phyloP scores from a whole-genome alignment of 129 eudicot genomes.

The Apium graveolens region DNA sequence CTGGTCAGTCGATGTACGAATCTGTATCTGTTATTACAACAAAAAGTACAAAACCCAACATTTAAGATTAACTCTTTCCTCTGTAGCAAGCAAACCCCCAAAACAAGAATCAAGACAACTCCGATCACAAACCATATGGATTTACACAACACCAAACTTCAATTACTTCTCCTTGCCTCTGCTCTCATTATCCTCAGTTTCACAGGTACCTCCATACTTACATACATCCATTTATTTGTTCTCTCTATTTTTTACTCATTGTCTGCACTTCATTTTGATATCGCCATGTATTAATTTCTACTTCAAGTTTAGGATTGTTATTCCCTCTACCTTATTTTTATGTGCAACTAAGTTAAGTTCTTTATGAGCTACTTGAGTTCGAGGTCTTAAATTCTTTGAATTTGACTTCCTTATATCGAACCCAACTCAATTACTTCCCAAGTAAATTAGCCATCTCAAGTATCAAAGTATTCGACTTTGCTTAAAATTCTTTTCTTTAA shows the following conservation, averaged over 20 bases:
- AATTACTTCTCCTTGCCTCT: neutral
- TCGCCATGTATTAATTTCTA: neutral
- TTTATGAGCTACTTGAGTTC: too few species aligned
- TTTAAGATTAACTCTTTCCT: too few species aligned
- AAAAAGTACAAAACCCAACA: too few species aligned
- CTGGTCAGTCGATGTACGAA: too few species aligned
- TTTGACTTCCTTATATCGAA: neutral
- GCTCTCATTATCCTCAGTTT: constrained; percentile 5
- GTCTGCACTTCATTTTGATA: neutral
- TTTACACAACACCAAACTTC: neutral
- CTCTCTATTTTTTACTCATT: neutral
- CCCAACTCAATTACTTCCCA: neutral
- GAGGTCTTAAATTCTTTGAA: neutral
- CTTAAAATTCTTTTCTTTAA: too few species aligned
- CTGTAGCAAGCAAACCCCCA: too few species aligned
- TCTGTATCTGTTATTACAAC: too few species aligned
- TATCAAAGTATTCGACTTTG: neutral
- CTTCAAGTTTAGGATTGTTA: neutral
- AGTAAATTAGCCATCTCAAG: neutral
- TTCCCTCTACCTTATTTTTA: neutral
- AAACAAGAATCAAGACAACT: too few species aligned
- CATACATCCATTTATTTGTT: too few species aligned
- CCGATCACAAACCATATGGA: neutral
- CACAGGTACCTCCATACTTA: neutral
- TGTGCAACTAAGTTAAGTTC: too few species aligned